Evolutionary conservation across 2,329 filamentous ascomycete genomes (phyloP).

Genomic region (Phaeosphaeriaceae sp.): DNA sequence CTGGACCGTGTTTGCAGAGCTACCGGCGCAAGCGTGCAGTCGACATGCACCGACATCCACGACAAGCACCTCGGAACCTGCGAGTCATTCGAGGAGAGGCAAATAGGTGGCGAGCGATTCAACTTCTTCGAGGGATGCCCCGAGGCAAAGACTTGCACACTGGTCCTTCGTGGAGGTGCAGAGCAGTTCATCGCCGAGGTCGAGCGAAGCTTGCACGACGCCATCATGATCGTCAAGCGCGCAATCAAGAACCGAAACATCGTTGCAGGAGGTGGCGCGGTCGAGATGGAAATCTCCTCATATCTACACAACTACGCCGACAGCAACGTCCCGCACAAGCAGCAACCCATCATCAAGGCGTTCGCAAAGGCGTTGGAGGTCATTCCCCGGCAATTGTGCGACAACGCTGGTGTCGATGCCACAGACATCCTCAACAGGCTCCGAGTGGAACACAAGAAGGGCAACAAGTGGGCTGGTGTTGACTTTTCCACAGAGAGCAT

Average conservation of each 20-base stretch:
- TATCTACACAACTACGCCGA: conserved; percentile 94
- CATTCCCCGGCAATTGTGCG: conserved; percentile 94
- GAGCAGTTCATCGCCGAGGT: conserved; percentile 99
- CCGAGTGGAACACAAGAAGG: conserved; percentile 94
- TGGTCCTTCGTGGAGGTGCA: conserved; percentile 92
- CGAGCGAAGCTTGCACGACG: conserved; percentile 95
- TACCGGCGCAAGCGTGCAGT: conserved; percentile 90
- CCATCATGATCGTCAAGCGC: conserved; percentile 99
- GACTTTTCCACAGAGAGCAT: conserved; percentile 94
- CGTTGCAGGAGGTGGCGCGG: conserved; percentile 92
- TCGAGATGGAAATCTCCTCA: conserved; percentile 95
- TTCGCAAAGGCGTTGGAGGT: conserved; percentile 98
- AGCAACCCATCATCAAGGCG: conserved; percentile 96
- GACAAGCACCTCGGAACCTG: conserved; percentile 89
- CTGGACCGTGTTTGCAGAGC: conserved; percentile 96
- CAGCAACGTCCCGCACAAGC: conserved; percentile 90
- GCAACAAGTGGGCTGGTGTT: conserved; percentile 91
- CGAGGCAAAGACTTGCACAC: conserved; percentile 93
- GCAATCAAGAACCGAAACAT: conserved; percentile 94
- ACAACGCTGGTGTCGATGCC: conserved; percentile 97
- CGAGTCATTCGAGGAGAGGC: conserved; percentile 89
- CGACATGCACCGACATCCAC: conserved; percentile 94
- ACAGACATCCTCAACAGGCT: conserved; percentile 97
- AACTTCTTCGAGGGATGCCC: conserved; percentile 99
- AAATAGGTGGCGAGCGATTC: conserved; percentile 96